Evolutionary conservation across 1,284 basidiomycete species (phyloP).

Genomic region (Earliella scabrosa): DNA sequence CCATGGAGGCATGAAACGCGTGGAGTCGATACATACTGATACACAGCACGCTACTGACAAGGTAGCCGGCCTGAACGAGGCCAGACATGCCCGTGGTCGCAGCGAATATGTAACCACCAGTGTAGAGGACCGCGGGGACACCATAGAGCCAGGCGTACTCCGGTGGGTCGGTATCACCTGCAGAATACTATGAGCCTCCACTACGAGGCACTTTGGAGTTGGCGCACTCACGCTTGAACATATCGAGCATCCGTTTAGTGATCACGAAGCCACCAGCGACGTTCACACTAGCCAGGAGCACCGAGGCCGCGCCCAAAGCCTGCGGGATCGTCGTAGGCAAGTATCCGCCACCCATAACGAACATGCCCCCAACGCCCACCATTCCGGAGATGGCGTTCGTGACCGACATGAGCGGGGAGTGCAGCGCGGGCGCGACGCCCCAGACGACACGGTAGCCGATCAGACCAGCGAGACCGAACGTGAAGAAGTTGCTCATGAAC

Average conservation of each 20-base stretch:
- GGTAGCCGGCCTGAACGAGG: slow-evolving; percentile 85
- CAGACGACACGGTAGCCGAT: slow-evolving; percentile 88
- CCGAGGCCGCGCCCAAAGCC: slow-evolving; percentile 75
- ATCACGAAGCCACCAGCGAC: slow-evolving; percentile 85
- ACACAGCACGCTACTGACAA: slow-evolving; percentile 81
- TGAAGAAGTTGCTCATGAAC: slow-evolving; percentile 87
- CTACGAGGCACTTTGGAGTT: neutral
- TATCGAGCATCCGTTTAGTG: slow-evolving; percentile 87
- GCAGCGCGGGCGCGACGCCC: slow-evolving; percentile 84
- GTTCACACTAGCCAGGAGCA: slow-evolving; percentile 83
- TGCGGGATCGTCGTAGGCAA: slow-evolving; percentile 83
- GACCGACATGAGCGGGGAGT: slow-evolving; percentile 86
- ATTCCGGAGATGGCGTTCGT: slow-evolving; percentile 84
- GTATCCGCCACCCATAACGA: slow-evolving; percentile 87
- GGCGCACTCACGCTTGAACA: slow-evolving; percentile 74
- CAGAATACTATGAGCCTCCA: neutral
- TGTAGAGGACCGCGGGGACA: slow-evolving; percentile 78
- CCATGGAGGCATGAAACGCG: neutral
- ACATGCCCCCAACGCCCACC: slow-evolving; percentile 85
- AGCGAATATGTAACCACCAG: slow-evolving; percentile 79
- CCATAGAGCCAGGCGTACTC: slow-evolving; percentile 85
- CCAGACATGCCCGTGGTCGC: slow-evolving; percentile 83
- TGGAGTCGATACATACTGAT: slow-evolving; percentile 57
- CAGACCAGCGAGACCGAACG: slow-evolving; percentile 80
- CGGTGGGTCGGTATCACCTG: slow-evolving; percentile 80